phyloP scores from a whole-genome alignment of 345 rosid genomes.

The Gossypium longicalyx region DNA sequence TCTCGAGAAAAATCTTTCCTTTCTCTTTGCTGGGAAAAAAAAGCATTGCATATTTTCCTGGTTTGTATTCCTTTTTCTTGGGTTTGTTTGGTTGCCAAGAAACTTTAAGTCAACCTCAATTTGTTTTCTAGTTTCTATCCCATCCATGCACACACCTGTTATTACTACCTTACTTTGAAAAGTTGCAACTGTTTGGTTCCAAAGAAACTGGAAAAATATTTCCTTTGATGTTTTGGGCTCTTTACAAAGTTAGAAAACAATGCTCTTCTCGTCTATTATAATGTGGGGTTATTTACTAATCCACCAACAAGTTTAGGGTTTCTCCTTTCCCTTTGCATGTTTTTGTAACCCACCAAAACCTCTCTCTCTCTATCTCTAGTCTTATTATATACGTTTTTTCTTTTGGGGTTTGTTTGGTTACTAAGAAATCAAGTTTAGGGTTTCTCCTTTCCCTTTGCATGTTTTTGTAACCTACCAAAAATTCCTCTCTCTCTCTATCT shows the following conservation, averaged over 20 bases:
- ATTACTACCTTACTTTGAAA: background rate
- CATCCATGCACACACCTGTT: background rate
- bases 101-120: background rate
- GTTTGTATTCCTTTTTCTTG: background rate
- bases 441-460: background rate
- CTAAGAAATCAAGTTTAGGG: background rate
- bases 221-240: background rate
- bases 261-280: background rate
- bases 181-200: background rate
- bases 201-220: background rate
- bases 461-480: background rate
- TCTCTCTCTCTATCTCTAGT: background rate
- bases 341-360: background rate
- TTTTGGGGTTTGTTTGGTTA: background rate
- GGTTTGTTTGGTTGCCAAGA: background rate
- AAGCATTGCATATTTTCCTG: background rate
- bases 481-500: background rate
- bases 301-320: background rate
- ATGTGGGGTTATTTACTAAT: too few species aligned
- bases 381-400: background rate
- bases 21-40: background rate
- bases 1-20: background rate
- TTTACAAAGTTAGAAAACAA: background rate
- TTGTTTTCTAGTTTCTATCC: background rate
- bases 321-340: background rate